Conservation (phyloP, 2,329 filamentous ascomycete species). For the Aspergillus eucalypticola region DNA sequence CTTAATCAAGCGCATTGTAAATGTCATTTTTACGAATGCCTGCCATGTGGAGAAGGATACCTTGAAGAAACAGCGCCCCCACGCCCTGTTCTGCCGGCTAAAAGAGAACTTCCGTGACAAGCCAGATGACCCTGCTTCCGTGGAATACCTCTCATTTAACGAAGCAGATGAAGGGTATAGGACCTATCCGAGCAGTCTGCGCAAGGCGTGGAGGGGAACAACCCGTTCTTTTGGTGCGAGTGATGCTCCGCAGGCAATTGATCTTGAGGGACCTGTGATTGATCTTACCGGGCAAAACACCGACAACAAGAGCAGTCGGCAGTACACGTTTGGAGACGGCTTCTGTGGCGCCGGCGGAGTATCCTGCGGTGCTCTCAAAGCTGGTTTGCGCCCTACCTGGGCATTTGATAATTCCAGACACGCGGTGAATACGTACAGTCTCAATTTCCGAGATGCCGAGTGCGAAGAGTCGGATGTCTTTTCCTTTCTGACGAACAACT, state of each 20-base stretch:
- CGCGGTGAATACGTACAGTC: slow-evolving; percentile 59
- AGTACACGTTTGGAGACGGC: slow-evolving; percentile 69
- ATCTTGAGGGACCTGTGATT: slow-evolving; percentile 20
- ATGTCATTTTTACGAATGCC: slow-evolving; percentile 58
- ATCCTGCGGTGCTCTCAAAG: slow-evolving; percentile 31
- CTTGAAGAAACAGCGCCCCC: slow-evolving; percentile 28
- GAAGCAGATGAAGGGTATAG: slow-evolving; percentile 33
- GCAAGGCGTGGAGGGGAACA: slow-evolving; percentile 35
- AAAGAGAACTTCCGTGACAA: slow-evolving; percentile 25
- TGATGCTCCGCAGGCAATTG: slow-evolving; percentile 1
- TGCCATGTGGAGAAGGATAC: slow-evolving; percentile 27
- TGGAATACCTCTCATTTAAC: slow-evolving; percentile 31
- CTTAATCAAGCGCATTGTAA: slow-evolving; percentile 44
- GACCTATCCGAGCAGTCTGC: slow-evolving; percentile 21
- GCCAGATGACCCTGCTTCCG: slow-evolving; percentile 22
- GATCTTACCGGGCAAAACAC: slow-evolving; percentile 20
- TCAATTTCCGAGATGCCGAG: slow-evolving; percentile 55
- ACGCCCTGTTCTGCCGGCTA: slow-evolving; percentile 35
- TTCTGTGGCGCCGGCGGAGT: slow-evolving; percentile 72
- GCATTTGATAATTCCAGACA: slow-evolving; percentile 63
- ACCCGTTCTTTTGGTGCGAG: slow-evolving; percentile 34
- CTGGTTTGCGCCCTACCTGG: slow-evolving; percentile 61
- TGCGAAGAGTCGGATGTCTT: slow-evolving; percentile 49
- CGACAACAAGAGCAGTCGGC: slow-evolving; percentile 30
- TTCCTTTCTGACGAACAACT: slow-evolving; percentile 38